Evolutionary conservation across 257 asterid genomes (phyloP).

Genomic region (Capsicum rhomboideum): DNA sequence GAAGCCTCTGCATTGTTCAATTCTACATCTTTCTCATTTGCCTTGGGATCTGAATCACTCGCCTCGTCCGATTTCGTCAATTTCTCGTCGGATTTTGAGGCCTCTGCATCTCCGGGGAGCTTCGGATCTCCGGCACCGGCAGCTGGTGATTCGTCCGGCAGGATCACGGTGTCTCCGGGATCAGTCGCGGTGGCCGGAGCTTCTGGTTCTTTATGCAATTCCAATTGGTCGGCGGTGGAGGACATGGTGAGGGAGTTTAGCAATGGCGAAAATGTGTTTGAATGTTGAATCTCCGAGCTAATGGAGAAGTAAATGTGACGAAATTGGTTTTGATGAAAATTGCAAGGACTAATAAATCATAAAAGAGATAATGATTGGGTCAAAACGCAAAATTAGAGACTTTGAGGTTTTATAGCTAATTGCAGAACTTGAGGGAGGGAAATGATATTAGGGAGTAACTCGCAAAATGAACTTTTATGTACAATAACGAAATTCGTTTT

Average conservation of each 20-base stretch:
- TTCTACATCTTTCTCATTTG: conserved; percentile 12
- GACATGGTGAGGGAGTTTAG: conserved; percentile 25
- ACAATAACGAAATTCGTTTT: background rate
- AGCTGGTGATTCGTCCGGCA: conserved; percentile 17
- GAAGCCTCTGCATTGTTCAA: conserved; percentile 27
- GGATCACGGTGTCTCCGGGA: conserved; percentile 27
- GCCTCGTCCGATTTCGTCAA: conserved; percentile 22
- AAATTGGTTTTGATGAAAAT: background rate
- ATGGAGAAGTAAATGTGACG: background rate
- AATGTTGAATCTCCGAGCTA: background rate
- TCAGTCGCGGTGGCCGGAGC: conserved; percentile 40
- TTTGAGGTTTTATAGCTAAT: background rate
- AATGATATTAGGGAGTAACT: background rate
- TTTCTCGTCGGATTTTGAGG: conserved; percentile 13
- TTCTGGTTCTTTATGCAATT: conserved; percentile 30
- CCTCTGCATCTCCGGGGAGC: conserved; percentile 16
- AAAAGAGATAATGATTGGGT: background rate
- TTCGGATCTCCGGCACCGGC: conserved; percentile 20
- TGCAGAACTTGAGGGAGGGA: background rate
- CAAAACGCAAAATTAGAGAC: background rate
- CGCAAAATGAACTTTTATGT: background rate
- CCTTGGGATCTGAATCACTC: conserved; percentile 1
- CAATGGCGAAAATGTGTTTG: background rate
- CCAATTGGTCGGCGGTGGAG: conserved; percentile 30
- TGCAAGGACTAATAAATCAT: background rate